phyloP scores from a whole-genome alignment of 129 eudicot genomes.

The Pittosporum tobira region DNA sequence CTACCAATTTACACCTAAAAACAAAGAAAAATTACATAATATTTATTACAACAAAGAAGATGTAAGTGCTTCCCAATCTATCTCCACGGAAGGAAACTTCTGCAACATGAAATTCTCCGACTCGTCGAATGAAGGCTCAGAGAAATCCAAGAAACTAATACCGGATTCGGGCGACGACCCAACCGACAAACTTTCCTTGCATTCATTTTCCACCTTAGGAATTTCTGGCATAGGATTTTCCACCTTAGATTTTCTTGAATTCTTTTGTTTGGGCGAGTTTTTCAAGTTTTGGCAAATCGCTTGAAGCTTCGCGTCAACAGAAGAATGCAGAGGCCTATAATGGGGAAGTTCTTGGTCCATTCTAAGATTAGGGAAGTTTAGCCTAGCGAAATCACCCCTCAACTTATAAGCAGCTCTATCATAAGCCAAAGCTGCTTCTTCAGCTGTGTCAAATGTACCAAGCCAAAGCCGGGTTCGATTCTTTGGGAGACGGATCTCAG shows the following conservation, averaged over 20 bases:
- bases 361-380: constrained; percentile 66
- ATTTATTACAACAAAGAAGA: constrained; percentile 3
- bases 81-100: constrained; percentile 65
- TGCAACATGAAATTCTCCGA: constrained; percentile 42
- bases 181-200: constrained; percentile 14
- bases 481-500: constrained; percentile 84
- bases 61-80: constrained; percentile 46
- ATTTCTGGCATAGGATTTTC: constrained; percentile 6
- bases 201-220: neutral
- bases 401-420: constrained; percentile 85
- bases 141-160: constrained; percentile 43
- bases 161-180: constrained; percentile 57
- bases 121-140: constrained; percentile 33
- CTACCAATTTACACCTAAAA: constrained; percentile 7
- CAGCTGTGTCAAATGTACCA: constrained; percentile 91
- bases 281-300: constrained; percentile 61
- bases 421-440: constrained; percentile 92
- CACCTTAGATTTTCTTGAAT: constrained; percentile 12
- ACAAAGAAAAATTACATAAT: neutral
- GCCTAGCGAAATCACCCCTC: constrained; percentile 74
- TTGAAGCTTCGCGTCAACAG: constrained; percentile 59
- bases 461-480: constrained; percentile 93
- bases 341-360: constrained; percentile 19
- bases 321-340: constrained; percentile 58
- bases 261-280: constrained; percentile 26